A percentile compares a stretch with the other conserved stretches of the same genome.
phyloP scores from a whole-genome alignment of 306 rosid species.

The Carpinus viminea region DNA sequence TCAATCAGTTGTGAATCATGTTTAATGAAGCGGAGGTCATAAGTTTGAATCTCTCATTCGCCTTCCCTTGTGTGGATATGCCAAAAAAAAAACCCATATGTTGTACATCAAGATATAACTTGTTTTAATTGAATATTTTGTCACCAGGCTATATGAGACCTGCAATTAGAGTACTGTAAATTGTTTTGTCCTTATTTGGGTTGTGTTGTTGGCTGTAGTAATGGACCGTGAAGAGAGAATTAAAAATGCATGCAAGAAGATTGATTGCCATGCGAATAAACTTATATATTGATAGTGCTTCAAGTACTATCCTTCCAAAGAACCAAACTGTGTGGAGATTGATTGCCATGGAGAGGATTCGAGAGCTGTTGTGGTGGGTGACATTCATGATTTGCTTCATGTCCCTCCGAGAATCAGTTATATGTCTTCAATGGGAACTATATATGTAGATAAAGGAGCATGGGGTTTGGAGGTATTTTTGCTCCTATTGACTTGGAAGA shows the following conservation, averaged over 20 bases:
- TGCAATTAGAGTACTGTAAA: conserved; percentile 10
- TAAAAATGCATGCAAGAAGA: conserved; percentile 69
- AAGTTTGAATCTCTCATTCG: no score
- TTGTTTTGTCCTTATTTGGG: conserved; percentile 25
- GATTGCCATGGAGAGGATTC: conserved; percentile 64
- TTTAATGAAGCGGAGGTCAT: no score
- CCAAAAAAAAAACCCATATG: no score
- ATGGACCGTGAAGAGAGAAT: conserved; percentile 72
- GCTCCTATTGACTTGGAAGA: conserved; percentile 87
- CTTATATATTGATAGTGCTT: conserved; percentile 45
- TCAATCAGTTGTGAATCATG: no score
- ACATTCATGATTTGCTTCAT: conserved; percentile 66
- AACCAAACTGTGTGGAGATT: conserved; percentile 79
- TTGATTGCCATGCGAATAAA: conserved; percentile 45
- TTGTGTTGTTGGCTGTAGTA: conserved; percentile 31
- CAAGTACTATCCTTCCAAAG: conserved; percentile 52
- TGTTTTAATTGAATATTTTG: no score
- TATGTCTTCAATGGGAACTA: conserved; percentile 88
- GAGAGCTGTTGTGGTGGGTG: conserved; percentile 77
- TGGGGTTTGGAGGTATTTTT: conserved; percentile 82
- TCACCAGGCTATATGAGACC: neutral
- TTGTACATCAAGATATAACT: no score
- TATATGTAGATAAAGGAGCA: conserved; percentile 65
- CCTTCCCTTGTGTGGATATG: no score
- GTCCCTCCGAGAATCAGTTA: conserved; percentile 69